Base-by-base conservation (phyloP, 2,329 filamentous ascomycete species). In the Aureobasidium subglaciale region DNA sequence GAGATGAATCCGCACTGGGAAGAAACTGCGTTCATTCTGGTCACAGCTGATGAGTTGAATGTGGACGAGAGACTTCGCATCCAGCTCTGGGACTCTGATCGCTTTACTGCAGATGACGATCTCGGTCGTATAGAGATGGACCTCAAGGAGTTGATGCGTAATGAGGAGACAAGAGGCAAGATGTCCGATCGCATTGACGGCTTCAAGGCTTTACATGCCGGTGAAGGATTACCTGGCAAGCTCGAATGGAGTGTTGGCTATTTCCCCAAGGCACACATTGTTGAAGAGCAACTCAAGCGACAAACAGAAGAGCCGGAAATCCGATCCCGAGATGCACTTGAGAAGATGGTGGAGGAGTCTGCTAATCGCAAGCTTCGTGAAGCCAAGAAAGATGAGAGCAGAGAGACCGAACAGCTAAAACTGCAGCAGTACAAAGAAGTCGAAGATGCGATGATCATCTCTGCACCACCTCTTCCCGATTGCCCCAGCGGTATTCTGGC, bases 81-180 rank as follows among this genome's bases (percentile, higher is more conserved):
- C 1, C 85, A 89, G 63, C 73, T 90, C 0, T 90, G 86, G 86
- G 87, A 90, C 62, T 87, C 84, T 2, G 87, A 90, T 65, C 82
- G 83, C 40, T 78, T 81, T 50, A 85, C 82, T 2, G 86, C 86
- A 1, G 86, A 90, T 63, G 86, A 90, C 62, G 86, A 90, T 63
- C 74, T 90, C 1, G 86, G 87, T 15, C 79, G 86, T 15, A 86
- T 89, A 13, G 86, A 89, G 65, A 69, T 90, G 8, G 80, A 82
- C 58, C 68, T 90, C 29, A 85, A 85, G 63, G 69, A 80, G 4
- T 64, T 89, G 5, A 88, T 89, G 79, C 76, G 75, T 54, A 75
- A 72, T 41, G 64, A 76, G 0, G 73, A 81, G 20, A 82, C 83
- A 0, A 81, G 80, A 55, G 84, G 84, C 52, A 78, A 73, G 58